Base-by-base conservation (phyloP, 2,329 filamentous ascomycete species). In the Lecanicillium sp. region DNA sequence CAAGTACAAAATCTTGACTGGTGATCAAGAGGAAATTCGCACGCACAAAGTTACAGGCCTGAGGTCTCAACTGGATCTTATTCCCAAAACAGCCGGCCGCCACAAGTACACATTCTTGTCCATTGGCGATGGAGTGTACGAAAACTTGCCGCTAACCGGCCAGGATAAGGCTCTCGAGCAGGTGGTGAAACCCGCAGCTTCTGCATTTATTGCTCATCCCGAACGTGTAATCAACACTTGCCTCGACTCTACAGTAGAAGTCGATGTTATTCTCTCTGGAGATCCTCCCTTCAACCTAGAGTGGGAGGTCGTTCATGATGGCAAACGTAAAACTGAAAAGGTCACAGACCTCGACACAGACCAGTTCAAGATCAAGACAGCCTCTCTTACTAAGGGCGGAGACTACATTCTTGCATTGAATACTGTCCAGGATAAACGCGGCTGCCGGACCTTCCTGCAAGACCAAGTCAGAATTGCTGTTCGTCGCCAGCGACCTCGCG, bases 261-360 rank as follows among this genome's bases (percentile, higher is more conserved):
- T 92, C 19, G 78, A 86, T 40, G 78, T 95, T 29, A 62, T 71
- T 37, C 73, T 96, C 30, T 69, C 78, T 33, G 92, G 94, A 30
- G 88, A 96, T 51, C 73, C 80, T 14, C 92, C 94, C 0, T 96
- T 90, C 70, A 83, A 73, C 16, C 64, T 98, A 29, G 88, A 96
- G 55, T 98, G 94, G 65, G 92, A 96, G 59, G 68, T 95, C 29
- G 76, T 95, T 7, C 85, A 96, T 60, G 85, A 88, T 40, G 89
- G 89, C 40, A 94, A 85, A 61, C 78, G 89, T 38, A 80, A 77
- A 45, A 82, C 84, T 37, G 73, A 83, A 49, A 75, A 72, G 40
- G 68, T 78, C 18, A 68, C 75, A 1, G 68, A 74, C 41, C 84
- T 95, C 40, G 68, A 78, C 17, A 68, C 65, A 3, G 67, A 75